These are phyloP conservation scores for Fusarium lyarnte DNA, from an alignment of 2,329 filamentous ascomycete species.

Conservation along the genomic window DNA sequence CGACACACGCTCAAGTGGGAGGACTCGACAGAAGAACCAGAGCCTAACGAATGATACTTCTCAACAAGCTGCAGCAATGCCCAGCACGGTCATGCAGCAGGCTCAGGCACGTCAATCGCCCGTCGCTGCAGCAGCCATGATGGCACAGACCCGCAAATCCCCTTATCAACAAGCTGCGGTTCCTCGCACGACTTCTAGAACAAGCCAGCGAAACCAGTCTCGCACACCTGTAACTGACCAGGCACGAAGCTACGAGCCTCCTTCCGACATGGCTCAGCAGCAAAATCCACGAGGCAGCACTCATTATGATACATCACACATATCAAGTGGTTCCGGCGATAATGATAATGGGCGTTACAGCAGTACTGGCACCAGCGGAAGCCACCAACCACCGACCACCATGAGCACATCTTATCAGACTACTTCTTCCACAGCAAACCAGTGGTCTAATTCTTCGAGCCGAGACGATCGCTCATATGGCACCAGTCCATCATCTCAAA, in stretches of 20 bases:
- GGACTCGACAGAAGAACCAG: constrained; percentile 9
- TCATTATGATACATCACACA: constrained; percentile 19
- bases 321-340: constrained; percentile 26
- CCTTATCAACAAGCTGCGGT: constrained; percentile 43
- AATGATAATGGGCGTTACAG: constrained; percentile 35
- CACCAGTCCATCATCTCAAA: constrained; percentile 24
- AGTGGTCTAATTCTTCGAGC: constrained; percentile 37
- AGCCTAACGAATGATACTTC: constrained; percentile 8
- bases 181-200: constrained; percentile 47
- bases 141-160: constrained; percentile 45
- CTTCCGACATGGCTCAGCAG: constrained; percentile 26
- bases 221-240: constrained; percentile 43
- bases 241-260: constrained; percentile 30
- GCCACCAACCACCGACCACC: constrained; percentile 23
- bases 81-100: constrained; percentile 36
- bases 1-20: background rate
- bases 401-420: constrained; percentile 32
- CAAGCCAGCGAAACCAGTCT: constrained; percentile 47
- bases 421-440: constrained; percentile 35
- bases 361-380: background rate
- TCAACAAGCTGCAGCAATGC: constrained; percentile 13
- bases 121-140: constrained; percentile 43
- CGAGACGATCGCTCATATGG: constrained; percentile 25
- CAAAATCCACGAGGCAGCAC: constrained; percentile 1
- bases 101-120: constrained; percentile 41